A percentile compares a stretch with the other conserved stretches of the same genome.
Conservation (phyloP, 2,329 filamentous ascomycete genomes). For the Talaromyces sp. region DNA sequence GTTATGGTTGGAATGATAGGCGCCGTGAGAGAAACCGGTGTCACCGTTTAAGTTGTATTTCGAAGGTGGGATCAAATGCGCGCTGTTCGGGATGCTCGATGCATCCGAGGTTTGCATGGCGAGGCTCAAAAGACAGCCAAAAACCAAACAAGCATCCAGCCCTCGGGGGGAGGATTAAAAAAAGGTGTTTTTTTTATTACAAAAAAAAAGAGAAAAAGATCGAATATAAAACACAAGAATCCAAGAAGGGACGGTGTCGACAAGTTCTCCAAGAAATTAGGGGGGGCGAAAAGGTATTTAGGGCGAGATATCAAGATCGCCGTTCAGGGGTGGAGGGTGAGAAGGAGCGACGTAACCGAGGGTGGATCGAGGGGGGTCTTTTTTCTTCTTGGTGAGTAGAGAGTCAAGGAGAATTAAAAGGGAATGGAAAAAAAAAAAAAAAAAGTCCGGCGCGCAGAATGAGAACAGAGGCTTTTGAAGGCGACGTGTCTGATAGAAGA, state of each 20-base stretch:
- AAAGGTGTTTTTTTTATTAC: constrained; percentile 15
- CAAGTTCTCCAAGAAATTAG: background rate
- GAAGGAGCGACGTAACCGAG: background rate
- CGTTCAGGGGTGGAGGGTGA: constrained; percentile 21
- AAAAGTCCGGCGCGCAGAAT: constrained; percentile 9
- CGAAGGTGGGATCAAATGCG: constrained; percentile 70
- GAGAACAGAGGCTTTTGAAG: constrained; percentile 25
- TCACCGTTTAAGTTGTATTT: constrained; percentile 66
- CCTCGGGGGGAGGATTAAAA: constrained; percentile 9
- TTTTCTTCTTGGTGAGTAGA: background rate
- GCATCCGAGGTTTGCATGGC: constrained; percentile 86
- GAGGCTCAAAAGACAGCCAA: constrained; percentile 45
- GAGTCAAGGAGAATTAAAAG: background rate
- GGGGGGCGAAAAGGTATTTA: constrained; percentile 45
- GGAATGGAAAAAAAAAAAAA: constrained; percentile 12
- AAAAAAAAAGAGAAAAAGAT: constrained; percentile 1
- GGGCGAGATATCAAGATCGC: constrained; percentile 48
- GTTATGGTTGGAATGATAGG: constrained; percentile 64
- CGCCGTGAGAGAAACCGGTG: constrained; percentile 89
- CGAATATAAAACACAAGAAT: constrained; percentile 29
- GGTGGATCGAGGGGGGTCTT: constrained; percentile 3
- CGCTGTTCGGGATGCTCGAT: constrained; percentile 59
- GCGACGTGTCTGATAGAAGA: constrained; percentile 35
- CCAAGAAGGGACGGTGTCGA: background rate
- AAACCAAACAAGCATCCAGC: background rate